Conservation (phyloP, 768 basidiomycete genomes). For the Paxillus ammoniavirescens region DNA sequence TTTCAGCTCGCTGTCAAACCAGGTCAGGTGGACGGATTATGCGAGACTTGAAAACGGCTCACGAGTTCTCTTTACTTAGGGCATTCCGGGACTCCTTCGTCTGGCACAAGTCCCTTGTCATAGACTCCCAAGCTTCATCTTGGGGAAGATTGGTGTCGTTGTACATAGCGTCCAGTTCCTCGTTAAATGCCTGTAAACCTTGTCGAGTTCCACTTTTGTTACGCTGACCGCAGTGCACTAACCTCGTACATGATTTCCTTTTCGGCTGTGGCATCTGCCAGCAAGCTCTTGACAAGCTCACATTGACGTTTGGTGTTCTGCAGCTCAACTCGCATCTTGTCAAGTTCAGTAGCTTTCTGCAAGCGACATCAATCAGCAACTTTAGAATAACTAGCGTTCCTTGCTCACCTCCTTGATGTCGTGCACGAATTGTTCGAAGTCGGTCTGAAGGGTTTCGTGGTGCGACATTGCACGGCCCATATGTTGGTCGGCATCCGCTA, state of each 20-base stretch:
- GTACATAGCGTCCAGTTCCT: constrained; percentile 90
- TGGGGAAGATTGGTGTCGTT: constrained; percentile 80
- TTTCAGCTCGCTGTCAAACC: constrained; percentile 56
- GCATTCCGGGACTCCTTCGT: constrained; percentile 77
- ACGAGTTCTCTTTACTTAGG: constrained; percentile 81
- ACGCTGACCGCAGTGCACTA: constrained; percentile 18
- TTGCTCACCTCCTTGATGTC: constrained; percentile 58
- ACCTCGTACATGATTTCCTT: constrained; percentile 95
- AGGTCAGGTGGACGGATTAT: constrained; percentile 4
- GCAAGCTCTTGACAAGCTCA: constrained; percentile 74
- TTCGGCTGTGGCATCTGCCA: constrained; percentile 77
- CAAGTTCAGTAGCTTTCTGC: constrained; percentile 64
- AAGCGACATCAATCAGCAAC: neutral
- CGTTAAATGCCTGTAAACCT: constrained; percentile 77
- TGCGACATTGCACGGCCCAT: constrained; percentile 49
- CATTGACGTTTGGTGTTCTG: constrained; percentile 70
- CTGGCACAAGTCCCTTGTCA: constrained; percentile 67
- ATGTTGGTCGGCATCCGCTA: constrained; percentile 56
- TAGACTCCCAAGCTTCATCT: constrained; percentile 78
- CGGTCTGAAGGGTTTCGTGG: constrained; percentile 54
- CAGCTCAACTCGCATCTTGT: constrained; percentile 60
- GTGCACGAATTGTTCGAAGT: constrained; percentile 47
- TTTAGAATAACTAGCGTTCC: neutral
- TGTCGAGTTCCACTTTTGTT: neutral
- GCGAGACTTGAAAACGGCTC: constrained; percentile 28